phyloP scores from a whole-genome alignment of 345 rosid genomes.

The Microcos paniculata region DNA sequence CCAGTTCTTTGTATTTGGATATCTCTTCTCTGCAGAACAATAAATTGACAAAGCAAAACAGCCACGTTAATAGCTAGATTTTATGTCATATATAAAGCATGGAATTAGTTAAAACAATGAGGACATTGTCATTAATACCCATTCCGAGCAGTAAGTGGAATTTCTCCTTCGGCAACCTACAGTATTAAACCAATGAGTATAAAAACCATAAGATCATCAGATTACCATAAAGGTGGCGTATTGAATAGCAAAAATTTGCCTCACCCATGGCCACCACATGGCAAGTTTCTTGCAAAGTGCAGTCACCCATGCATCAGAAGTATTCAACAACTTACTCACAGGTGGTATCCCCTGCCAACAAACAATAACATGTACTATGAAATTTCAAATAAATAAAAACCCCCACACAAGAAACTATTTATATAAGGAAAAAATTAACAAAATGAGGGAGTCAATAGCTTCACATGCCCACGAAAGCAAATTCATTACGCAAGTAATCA shows the following conservation, averaged over 20 bases:
- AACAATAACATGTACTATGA: not conserved
- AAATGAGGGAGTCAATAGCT: not conserved
- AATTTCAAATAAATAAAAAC: constrained; percentile 1
- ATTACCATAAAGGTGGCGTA: not conserved
- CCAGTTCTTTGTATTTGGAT: constrained; percentile 56
- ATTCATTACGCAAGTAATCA: not conserved
- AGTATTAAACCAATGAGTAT: not conserved
- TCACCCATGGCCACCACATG: constrained; percentile 88
- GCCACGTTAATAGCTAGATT: not conserved
- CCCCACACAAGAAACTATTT: not conserved
- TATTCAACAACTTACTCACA: constrained; percentile 47
- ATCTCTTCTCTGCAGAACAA: constrained; percentile 62
- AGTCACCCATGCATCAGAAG: constrained; percentile 73
- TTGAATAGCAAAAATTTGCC: constrained; percentile 13
- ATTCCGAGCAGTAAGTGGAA: constrained; percentile 52
- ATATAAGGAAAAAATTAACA: not conserved
- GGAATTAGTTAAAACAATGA: not conserved
- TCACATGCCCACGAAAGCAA: not conserved
- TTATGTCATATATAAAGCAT: constrained; percentile 5
- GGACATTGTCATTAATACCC: constrained; percentile 45
- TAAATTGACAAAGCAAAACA: constrained; percentile 15
- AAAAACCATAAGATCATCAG: not conserved
- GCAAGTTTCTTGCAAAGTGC: constrained; percentile 70
- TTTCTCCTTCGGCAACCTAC: constrained; percentile 82
- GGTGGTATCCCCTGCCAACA: constrained; percentile 72